A percentile compares a stretch with the other conserved stretches of the same genome.
These are phyloP conservation scores for Aspergillus sclerotialis DNA, from an alignment of 2,329 filamentous ascomycete species.

Conservation along the genomic window DNA sequence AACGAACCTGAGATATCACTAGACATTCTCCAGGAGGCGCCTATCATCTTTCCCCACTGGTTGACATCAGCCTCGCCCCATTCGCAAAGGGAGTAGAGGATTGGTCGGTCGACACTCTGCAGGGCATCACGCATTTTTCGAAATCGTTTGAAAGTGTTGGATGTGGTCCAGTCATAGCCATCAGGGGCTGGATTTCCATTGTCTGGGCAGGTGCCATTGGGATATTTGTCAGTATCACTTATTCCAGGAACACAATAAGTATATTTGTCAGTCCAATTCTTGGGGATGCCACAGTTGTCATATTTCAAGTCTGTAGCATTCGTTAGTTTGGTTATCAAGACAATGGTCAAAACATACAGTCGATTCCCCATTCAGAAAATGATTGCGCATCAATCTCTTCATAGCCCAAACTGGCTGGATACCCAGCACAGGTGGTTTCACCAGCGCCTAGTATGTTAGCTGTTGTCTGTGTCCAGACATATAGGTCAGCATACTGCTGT, in stretches of 20 bases:
- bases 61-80: conserved; percentile 49
- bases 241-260: conserved; percentile 36
- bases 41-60: conserved; percentile 44
- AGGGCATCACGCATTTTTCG: conserved; percentile 48
- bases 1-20: conserved; percentile 25
- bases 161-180: conserved; percentile 46
- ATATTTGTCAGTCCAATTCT: conserved; percentile 33
- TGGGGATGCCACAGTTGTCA: conserved; percentile 47
- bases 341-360: conserved; percentile 30
- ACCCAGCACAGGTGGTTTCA: conserved; percentile 47
- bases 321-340: conserved; percentile 1
- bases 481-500: conserved; percentile 40
- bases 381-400: conserved; percentile 53
- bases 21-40: conserved; percentile 40
- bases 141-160: conserved; percentile 44
- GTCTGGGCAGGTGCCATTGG: conserved; percentile 36
- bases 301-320: conserved; percentile 45
- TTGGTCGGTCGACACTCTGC: conserved; percentile 36
- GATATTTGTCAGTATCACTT: conserved; percentile 24
- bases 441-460: conserved; percentile 18
- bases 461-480: too few relatives aligned
- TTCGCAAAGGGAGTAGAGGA: conserved; percentile 47
- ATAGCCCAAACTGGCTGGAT: conserved; percentile 50
- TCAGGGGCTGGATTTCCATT: conserved; percentile 32
- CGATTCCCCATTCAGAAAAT: conserved; percentile 53